Conservation (phyloP, 208 protist genomes). For the Leishmania aethiopica region DNA sequence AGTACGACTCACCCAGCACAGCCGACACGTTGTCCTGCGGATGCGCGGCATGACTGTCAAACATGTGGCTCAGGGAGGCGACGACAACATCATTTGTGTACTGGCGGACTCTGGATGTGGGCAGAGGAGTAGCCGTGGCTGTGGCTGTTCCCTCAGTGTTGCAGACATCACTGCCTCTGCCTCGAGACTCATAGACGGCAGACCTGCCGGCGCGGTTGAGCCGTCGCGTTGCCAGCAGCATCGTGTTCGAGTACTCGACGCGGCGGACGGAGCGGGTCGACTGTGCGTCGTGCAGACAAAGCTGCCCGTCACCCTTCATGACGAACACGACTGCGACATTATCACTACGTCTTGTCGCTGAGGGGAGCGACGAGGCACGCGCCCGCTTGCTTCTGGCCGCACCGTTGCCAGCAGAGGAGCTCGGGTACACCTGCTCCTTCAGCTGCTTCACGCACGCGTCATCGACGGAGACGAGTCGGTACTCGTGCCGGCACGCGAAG, state of each 20-base stretch:
- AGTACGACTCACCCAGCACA: conserved; percentile 32
- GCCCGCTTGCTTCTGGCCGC: background rate
- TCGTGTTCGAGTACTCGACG: conserved; percentile 83
- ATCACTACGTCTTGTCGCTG: background rate
- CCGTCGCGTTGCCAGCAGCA: conserved; percentile 50
- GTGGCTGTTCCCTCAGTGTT: background rate
- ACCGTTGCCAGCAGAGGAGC: background rate
- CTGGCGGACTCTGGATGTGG: background rate
- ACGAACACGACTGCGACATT: conserved; percentile 30
- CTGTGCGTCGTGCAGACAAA: conserved; percentile 40
- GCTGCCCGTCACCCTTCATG: conserved; percentile 48
- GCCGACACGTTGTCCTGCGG: conserved; percentile 37
- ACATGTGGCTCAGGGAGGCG: conserved; percentile 45
- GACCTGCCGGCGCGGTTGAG: conserved; percentile 12
- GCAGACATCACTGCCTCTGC: background rate
- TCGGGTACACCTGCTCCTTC: conserved; percentile 2
- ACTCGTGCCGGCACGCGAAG: conserved; percentile 42
- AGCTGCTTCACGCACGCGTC: conserved; percentile 27
- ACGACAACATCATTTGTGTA: conserved; percentile 34
- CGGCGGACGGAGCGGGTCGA: conserved; percentile 50
- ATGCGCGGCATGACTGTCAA: conserved; percentile 41
- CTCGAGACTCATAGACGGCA: background rate
- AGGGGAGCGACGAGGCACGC: background rate
- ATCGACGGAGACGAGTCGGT: conserved; percentile 54
- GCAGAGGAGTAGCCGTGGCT: background rate